These are phyloP conservation scores for Ophiostoma australiae DNA, from an alignment of 2,329 filamentous ascomycete genomes.

Conservation along the genomic window DNA sequence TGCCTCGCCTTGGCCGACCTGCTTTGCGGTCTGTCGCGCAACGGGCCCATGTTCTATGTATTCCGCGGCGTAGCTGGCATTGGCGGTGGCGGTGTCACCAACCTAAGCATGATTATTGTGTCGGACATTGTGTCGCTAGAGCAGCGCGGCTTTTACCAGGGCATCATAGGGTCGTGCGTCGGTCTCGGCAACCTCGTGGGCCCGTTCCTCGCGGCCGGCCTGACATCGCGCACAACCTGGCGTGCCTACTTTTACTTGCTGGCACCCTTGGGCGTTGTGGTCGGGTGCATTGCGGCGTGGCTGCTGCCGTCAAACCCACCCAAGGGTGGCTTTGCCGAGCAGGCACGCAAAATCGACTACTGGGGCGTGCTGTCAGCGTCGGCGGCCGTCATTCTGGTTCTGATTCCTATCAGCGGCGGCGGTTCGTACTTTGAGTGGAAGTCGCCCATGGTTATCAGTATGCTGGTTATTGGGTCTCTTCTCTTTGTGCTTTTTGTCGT, in stretches of 20 bases:
- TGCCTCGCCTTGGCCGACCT: slow-evolving; percentile 54
- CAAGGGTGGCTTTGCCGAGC: slow-evolving; percentile 40
- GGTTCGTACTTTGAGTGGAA: slow-evolving; percentile 53
- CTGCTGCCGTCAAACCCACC: slow-evolving; percentile 45
- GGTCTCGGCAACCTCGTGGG: slow-evolving; percentile 42
- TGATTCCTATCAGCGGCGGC: slow-evolving; percentile 58
- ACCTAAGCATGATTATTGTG: slow-evolving; percentile 57
- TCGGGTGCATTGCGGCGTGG: slow-evolving; percentile 43
- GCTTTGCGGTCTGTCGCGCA: slow-evolving; percentile 53
- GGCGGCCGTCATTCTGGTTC: slow-evolving; percentile 39
- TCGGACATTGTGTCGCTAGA: slow-evolving; percentile 56
- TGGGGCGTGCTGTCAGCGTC: slow-evolving; percentile 52
- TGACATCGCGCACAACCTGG: slow-evolving; percentile 39
- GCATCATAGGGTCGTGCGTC: slow-evolving; percentile 40
- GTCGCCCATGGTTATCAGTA: slow-evolving; percentile 55
- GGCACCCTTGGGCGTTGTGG: slow-evolving; percentile 45
- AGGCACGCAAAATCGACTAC: slow-evolving; percentile 54
- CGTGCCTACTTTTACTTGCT: slow-evolving; percentile 45
- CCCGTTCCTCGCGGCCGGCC: slow-evolving; percentile 42
- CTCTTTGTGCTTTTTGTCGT: slow-evolving; percentile 24
- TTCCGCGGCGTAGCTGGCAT: slow-evolving; percentile 58
- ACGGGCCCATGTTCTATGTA: slow-evolving; percentile 54
- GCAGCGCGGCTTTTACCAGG: slow-evolving; percentile 53
- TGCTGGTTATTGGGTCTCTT: slow-evolving; percentile 40
- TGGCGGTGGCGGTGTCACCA: slow-evolving; percentile 57